These are phyloP conservation scores for Leccinum subgranulosum DNA, from an alignment of 768 basidiomycete genomes.

Conservation along the genomic window DNA sequence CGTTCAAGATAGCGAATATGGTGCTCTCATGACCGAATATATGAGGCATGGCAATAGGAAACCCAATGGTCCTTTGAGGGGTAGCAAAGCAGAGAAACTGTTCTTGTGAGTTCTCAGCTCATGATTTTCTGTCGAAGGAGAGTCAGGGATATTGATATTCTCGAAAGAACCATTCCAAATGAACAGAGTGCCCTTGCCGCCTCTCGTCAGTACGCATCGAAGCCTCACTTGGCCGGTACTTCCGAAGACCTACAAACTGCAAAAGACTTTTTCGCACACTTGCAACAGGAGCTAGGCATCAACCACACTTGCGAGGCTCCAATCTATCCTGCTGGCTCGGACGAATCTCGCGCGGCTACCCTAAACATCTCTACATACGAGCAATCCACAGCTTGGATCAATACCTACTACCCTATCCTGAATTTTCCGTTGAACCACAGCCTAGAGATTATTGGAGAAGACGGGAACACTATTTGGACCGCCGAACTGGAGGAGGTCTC, in stretches of 20 bases:
- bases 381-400: constrained; percentile 57
- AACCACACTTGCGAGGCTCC: constrained; percentile 31
- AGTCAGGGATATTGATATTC: neutral
- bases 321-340: constrained; percentile 56
- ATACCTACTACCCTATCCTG: constrained; percentile 71
- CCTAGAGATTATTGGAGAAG: constrained; percentile 52
- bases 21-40: constrained; percentile 15
- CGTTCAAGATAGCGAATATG: constrained; percentile 12
- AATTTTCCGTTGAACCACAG: constrained; percentile 60
- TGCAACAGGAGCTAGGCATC: constrained; percentile 51
- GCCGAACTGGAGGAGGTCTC: constrained; percentile 66
- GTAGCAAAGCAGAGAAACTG: constrained; percentile 40
- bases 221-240: constrained; percentile 63
- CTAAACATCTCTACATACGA: constrained; percentile 40
- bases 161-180: constrained; percentile 47
- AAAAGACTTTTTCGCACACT: constrained; percentile 47
- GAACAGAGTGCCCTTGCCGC: constrained; percentile 46
- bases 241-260: constrained; percentile 55
- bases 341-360: constrained; percentile 51
- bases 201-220: constrained; percentile 49
- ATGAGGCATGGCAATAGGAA: constrained; percentile 14
- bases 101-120: constrained; percentile 38
- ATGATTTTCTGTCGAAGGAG: neutral
- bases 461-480: constrained; percentile 49
- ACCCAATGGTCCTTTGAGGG: constrained; percentile 24